Conservation (phyloP, 352 stramenopile genomes). For the Pythium plurisporium region DNA sequence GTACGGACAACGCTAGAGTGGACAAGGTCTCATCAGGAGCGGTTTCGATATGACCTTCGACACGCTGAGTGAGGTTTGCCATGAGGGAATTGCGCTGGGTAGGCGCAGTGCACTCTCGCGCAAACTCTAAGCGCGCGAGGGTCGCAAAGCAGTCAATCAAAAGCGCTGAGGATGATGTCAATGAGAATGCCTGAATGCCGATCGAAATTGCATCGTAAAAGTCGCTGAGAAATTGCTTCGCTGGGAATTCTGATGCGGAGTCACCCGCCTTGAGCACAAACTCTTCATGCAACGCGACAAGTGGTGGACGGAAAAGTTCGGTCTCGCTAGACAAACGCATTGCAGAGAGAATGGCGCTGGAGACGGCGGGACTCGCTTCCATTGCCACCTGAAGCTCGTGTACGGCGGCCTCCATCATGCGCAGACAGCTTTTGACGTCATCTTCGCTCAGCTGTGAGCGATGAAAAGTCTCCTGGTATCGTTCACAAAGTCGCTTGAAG, state of each 20-base stretch:
- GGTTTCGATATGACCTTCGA: constrained; percentile 38
- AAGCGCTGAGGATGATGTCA: not conserved
- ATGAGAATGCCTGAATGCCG: not conserved
- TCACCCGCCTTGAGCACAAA: not conserved
- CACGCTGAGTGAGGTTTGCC: constrained; percentile 33
- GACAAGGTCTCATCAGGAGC: constrained; percentile 29
- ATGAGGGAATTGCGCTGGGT: constrained; percentile 31
- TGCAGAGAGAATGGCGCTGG: not conserved
- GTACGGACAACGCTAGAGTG: constrained; percentile 26
- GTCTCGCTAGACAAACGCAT: constrained; percentile 1
- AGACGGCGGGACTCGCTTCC: not conserved
- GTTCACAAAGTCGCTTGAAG: not conserved
- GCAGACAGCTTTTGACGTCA: not conserved
- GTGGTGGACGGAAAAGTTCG: constrained; percentile 3
- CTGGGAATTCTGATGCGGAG: not conserved
- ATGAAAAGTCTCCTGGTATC: constrained; percentile 8
- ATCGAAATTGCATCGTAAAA: constrained; percentile 6
- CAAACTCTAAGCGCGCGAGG: constrained; percentile 42
- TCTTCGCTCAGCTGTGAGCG: not conserved
- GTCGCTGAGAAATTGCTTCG: not conserved
- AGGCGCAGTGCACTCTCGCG: constrained; percentile 33
- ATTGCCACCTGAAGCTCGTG: constrained; percentile 1
- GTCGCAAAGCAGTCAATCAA: constrained; percentile 4
- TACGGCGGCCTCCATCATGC: not conserved
- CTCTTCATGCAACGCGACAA: not conserved